Conservation (phyloP, 805 yeast species). For the Priceomyces castillae region DNA sequence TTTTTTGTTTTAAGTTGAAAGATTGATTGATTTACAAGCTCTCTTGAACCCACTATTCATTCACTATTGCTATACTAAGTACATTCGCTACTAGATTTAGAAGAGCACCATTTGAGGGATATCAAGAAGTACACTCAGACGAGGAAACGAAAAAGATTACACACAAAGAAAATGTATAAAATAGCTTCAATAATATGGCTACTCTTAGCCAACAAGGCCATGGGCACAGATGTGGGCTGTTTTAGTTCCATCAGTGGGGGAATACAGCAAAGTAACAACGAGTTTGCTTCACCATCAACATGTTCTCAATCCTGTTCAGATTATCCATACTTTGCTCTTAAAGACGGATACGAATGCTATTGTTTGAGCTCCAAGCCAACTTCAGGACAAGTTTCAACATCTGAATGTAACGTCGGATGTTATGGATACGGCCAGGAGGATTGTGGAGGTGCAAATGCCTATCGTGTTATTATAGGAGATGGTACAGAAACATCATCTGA, state of each 20-base stretch:
- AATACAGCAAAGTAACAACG: background rate
- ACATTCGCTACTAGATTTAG: background rate
- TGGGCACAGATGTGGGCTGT: background rate
- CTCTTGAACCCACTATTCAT: background rate
- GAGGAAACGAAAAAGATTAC: background rate
- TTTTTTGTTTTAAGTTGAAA: background rate
- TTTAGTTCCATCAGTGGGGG: conserved; percentile 1
- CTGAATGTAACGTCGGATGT: conserved; percentile 30
- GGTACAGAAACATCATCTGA: conserved; percentile 12
- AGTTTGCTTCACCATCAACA: background rate
- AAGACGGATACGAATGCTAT: conserved; percentile 35
- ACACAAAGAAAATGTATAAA: background rate
- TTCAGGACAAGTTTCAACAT: conserved; percentile 9
- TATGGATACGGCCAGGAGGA: conserved; percentile 30
- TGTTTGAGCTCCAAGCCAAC: conserved; percentile 36
- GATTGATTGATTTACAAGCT: background rate
- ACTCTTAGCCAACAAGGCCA: background rate
- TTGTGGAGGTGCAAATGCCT: conserved; percentile 40
- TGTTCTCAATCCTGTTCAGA: conserved; percentile 31
- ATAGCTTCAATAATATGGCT: background rate
- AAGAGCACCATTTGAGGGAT: background rate
- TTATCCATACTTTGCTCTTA: conserved; percentile 38
- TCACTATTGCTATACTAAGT: background rate
- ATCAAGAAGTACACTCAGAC: too few relatives aligned
- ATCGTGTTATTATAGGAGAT: conserved; percentile 26